Base-by-base conservation (phyloP, 208 protist species). In the Sergeia podlipaevii region DNA sequence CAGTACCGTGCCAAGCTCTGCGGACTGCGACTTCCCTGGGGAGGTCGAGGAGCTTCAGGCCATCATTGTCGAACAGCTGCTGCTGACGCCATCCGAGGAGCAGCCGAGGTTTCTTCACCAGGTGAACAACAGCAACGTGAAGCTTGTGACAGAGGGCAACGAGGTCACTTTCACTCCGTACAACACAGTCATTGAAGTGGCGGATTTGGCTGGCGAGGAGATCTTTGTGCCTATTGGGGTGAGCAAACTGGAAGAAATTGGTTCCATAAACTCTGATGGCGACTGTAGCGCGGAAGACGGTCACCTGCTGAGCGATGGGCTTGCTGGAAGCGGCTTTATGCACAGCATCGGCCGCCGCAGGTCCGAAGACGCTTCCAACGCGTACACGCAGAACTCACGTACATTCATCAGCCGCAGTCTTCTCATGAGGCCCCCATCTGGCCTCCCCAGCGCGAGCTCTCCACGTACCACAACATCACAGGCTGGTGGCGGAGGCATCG, bases 21-120 rank as follows among this genome's bases (percentile, higher is more conserved):
- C 77, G 6, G 88, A 95, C 65, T 75, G 65, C 52, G 88, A 95
- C 70, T 85, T 91, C 56, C 75, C 83, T 17, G 79, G 62, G 20
- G 70, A 89, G 20, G 37, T 82, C 4, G 65, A 76, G 41, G 77
- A 89, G 37, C 65, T 91, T 28, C 80, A 91, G 59, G 66, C 80
- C 23, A 81, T 91, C 65, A 80, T 95, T 48, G 83, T 95, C 7
- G 81, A 91, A 54, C 83, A 91, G 64, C 72, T 88, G 18, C 74
- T 95, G 49, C 73, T 95, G 17, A 76, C 70, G 20, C 65, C 77
- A 18, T 78, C 84, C 17, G 74, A 74, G 39, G 60, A 74, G 37
- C 81, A 89, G 71, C 71, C 80, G 17, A 52, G 50, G 3, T 91
- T 95, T 29, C 65, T 95, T 18, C 70, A 68, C 18, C 88, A 90